phyloP scores from a whole-genome alignment of 768 basidiomycete genomes.

The Candolleomyces eurysporus region DNA sequence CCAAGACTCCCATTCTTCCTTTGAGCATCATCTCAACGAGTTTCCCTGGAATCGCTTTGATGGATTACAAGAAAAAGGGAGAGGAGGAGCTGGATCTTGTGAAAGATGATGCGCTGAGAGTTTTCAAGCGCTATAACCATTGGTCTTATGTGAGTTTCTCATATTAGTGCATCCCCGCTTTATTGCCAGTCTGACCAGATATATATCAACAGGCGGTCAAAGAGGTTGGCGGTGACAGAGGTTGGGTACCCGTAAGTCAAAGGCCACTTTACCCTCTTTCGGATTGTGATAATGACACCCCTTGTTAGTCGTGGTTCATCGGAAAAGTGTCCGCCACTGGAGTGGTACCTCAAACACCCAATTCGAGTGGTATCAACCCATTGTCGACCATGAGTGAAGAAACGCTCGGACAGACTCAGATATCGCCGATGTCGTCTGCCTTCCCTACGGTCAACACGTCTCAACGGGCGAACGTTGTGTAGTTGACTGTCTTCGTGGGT shows the following conservation, averaged over 20 bases:
- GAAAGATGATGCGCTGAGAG: constrained; percentile 86
- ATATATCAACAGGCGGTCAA: constrained; percentile 73
- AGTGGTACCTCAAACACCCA: constrained; percentile 45
- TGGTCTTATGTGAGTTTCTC: constrained; percentile 79
- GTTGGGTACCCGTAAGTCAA: constrained; percentile 85
- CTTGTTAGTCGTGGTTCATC: constrained; percentile 83
- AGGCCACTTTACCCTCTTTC: neutral
- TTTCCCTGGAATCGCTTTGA: constrained; percentile 93
- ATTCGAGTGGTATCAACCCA: constrained; percentile 32
- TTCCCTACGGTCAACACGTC: constrained; percentile 57
- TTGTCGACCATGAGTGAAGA: constrained; percentile 33
- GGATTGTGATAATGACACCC: constrained; percentile 8
- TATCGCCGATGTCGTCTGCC: constrained; percentile 82
- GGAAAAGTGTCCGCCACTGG: constrained; percentile 72
- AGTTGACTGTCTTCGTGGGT: neutral
- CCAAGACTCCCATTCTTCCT: constrained; percentile 83
- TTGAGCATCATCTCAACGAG: constrained; percentile 94
- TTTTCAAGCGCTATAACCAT: constrained; percentile 98
- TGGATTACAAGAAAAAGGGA: constrained; percentile 94
- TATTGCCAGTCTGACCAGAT: constrained; percentile 7
- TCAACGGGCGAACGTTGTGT: constrained; percentile 15
- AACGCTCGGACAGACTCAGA: constrained; percentile 42
- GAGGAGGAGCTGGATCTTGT: constrained; percentile 87
- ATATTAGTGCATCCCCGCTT: constrained; percentile 19
- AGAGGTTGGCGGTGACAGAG: constrained; percentile 88